Percentiles rank a stretch among this genome's conserved stretches.
These are phyloP conservation scores for Sporisorium iseilematis-ciliati DNA, from an alignment of 1,284 basidiomycete genomes.

Conservation along the genomic window DNA sequence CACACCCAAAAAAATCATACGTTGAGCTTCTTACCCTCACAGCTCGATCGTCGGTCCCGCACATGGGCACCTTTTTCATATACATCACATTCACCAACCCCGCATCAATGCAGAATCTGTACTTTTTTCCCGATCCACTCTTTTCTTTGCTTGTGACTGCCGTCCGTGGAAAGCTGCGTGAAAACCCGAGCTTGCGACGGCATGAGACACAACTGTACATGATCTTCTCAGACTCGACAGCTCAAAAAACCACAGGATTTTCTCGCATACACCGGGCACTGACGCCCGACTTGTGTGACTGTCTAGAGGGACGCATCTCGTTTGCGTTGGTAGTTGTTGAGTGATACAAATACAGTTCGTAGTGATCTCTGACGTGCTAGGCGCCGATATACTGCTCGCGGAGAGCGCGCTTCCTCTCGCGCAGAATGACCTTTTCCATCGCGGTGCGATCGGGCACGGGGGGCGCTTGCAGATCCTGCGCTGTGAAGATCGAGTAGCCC, in stretches of 20 bases:
- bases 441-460: constrained; percentile 25
- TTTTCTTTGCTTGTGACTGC: neutral
- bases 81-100: constrained; percentile 8
- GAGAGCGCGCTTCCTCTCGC: constrained; percentile 36
- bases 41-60: neutral
- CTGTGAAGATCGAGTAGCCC: constrained; percentile 37
- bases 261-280: too few species aligned
- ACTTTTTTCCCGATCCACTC: constrained; percentile 26
- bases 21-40: neutral
- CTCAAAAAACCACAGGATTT: too few species aligned
- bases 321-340: too few species aligned
- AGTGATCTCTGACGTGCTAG: neutral
- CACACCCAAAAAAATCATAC: neutral
- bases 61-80: neutral
- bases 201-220: too few species aligned
- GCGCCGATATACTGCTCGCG: constrained; percentile 37
- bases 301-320: too few species aligned
- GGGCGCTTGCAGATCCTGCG: constrained; percentile 27
- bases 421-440: constrained; percentile 36
- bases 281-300: too few species aligned
- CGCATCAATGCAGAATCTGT: constrained; percentile 53
- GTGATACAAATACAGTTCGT: constrained; percentile 17
- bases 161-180: too few species aligned
- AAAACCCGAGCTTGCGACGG: too few species aligned
- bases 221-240: too few species aligned